A percentile compares a stretch with the other conserved stretches of the same genome.
phyloP scores from a whole-genome alignment of 768 basidiomycete species.

The Lentinula detonsa region DNA sequence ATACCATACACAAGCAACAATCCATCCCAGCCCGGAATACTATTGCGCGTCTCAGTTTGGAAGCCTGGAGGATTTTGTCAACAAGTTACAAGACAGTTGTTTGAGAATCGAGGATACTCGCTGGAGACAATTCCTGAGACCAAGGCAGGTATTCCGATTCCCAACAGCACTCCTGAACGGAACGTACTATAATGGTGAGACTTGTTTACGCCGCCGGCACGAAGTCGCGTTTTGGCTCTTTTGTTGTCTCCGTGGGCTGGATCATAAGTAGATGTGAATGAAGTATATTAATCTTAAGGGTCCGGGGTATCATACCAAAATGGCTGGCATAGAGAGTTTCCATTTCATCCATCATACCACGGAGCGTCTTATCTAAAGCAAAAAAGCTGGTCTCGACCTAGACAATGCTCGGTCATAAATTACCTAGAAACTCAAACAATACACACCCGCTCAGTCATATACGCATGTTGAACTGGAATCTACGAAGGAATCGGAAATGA shows the following conservation, averaged over 20 bases:
- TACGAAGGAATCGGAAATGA: constrained; percentile 18
- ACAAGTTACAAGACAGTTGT: not conserved
- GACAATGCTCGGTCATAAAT: not conserved
- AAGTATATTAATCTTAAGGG: not conserved
- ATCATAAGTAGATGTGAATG: not conserved
- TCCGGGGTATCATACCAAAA: constrained; percentile 53
- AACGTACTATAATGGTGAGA: constrained; percentile 70
- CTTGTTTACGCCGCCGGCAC: constrained; percentile 41
- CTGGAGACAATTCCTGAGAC: constrained; percentile 58
- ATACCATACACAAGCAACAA: constrained; percentile 77
- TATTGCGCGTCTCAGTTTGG: constrained; percentile 40
- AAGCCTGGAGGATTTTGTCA: constrained; percentile 35
- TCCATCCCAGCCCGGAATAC: constrained; percentile 64
- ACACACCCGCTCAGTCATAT: constrained; percentile 72
- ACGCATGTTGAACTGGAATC: constrained; percentile 68
- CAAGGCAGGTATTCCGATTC: constrained; percentile 66
- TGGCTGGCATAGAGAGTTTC: constrained; percentile 71
- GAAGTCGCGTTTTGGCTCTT: constrained; percentile 62
- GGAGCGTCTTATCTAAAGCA: constrained; percentile 53
- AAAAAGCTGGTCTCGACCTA: constrained; percentile 69
- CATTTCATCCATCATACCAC: constrained; percentile 65
- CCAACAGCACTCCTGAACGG: constrained; percentile 67
- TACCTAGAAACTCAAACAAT: not conserved
- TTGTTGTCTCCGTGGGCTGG: constrained; percentile 69
- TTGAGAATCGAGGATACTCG: constrained; percentile 19